Conservation (phyloP, 75 land plant genomes). For the Gnetum montanum region DNA sequence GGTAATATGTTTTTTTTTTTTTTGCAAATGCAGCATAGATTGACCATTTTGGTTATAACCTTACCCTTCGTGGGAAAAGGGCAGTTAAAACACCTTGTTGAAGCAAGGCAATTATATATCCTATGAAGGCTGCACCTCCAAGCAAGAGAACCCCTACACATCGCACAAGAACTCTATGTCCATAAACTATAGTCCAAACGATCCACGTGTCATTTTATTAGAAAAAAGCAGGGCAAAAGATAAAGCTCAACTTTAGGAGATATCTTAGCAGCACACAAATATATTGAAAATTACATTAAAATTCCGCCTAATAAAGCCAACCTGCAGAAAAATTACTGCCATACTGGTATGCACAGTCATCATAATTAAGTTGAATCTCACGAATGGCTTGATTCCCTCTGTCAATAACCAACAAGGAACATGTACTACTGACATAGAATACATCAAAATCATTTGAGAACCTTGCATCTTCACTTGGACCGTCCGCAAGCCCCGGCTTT, state of each 20-base stretch:
- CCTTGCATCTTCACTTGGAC: conserved; percentile 75
- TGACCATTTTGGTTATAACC: too few species aligned
- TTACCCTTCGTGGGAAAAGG: conserved; percentile 31
- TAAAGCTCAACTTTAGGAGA: too few species aligned
- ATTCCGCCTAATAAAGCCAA: too few species aligned
- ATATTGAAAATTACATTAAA: too few species aligned
- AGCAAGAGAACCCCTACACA: conserved; percentile 11
- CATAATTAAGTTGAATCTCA: conserved; percentile 67
- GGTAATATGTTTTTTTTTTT: too few species aligned
- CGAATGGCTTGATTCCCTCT: conserved; percentile 75
- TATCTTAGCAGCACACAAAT: too few species aligned
- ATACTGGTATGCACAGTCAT: conserved; percentile 71
- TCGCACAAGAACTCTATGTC: too few species aligned
- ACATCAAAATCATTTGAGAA: conserved; percentile 86
- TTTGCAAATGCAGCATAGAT: too few species aligned
- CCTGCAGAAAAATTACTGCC: conserved; percentile 51
- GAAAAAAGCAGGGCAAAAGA: neutral
- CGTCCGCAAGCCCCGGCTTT: conserved; percentile 62
- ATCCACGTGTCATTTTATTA: too few species aligned
- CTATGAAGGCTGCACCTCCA: conserved; percentile 27
- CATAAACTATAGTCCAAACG: too few species aligned
- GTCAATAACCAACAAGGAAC: conserved; percentile 69
- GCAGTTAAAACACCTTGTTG: conserved; percentile 38
- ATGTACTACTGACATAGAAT: conserved; percentile 63
- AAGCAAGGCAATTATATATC: conserved; percentile 56